Evolutionary conservation across 306 rosid genomes (phyloP).

Genomic region (Acacia confusa): DNA sequence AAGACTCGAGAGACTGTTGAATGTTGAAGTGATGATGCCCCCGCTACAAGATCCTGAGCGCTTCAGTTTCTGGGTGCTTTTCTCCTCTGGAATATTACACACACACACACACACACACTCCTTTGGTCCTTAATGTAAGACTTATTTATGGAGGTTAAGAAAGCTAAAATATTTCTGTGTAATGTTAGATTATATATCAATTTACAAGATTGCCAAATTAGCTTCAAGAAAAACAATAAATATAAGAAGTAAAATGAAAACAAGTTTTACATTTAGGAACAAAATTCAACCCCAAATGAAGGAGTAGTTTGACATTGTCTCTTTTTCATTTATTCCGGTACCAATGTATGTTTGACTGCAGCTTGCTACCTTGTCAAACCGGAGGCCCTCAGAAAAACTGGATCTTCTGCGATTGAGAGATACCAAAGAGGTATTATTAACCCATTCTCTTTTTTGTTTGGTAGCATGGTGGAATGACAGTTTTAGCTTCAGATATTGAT

Average conservation of each 20-base stretch:
- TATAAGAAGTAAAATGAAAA: no score
- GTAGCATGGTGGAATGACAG: neutral
- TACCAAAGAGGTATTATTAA: constrained; percentile 69
- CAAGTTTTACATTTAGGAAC: no score
- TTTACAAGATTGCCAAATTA: no score
- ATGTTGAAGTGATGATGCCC: constrained; percentile 85
- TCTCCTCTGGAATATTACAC: neutral
- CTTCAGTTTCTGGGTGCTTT: constrained; percentile 88
- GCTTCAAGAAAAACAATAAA: no score
- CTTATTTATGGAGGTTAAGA: no score
- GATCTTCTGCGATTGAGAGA: constrained; percentile 78
- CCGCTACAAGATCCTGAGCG: constrained; percentile 74
- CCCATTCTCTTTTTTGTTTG: neutral
- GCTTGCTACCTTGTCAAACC: constrained; percentile 77
- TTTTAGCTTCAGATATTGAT: neutral
- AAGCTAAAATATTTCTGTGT: no score
- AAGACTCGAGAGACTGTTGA: constrained; percentile 68
- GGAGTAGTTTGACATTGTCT: neutral
- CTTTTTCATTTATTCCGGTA: constrained; percentile 7
- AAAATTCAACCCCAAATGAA: no score
- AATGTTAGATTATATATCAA: no score
- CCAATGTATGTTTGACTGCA: constrained; percentile 41
- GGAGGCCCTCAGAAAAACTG: constrained; percentile 79
- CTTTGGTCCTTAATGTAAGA: no score
- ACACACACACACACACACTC: no score